Conservation (phyloP, 2,329 filamentous ascomycete genomes). For the Monilinia fructigena region DNA sequence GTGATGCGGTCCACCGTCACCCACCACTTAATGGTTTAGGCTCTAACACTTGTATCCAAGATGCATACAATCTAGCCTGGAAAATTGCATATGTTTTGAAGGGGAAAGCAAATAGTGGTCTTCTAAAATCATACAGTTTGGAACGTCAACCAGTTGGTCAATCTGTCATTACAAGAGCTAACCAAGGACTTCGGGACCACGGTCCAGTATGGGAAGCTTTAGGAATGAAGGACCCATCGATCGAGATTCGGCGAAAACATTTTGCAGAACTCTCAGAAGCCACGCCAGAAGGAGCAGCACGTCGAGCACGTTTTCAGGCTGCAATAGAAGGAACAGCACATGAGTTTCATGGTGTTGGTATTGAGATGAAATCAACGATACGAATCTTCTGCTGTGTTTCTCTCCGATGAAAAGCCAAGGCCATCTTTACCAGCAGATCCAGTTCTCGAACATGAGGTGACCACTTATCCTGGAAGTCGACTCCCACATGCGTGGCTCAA, state of each 20-base stretch:
- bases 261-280: conserved; percentile 22
- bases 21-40: conserved; percentile 57
- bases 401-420: conserved; percentile 28
- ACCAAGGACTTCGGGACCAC: conserved; percentile 53
- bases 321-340: conserved; percentile 14
- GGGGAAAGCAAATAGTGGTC: conserved; percentile 41
- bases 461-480: conserved; percentile 35
- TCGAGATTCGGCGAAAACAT: conserved; percentile 29
- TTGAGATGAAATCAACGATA: conserved; percentile 36
- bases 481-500: conserved; percentile 36
- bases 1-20: conserved; percentile 58
- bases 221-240: conserved; percentile 41
- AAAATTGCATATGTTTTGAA: conserved; percentile 51
- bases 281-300: conserved; percentile 24
- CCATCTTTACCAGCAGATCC: conserved; percentile 27
- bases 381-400: conserved; percentile 26
- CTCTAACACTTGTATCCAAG: conserved; percentile 58
- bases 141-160: conserved; percentile 53
- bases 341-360: conserved; percentile 32
- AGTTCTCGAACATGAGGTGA: conserved; percentile 30
- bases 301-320: conserved; percentile 22
- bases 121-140: conserved; percentile 46
- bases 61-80: conserved; percentile 57
- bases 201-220: conserved; percentile 47
- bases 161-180: conserved; percentile 47